Base-by-base conservation (phyloP, 495 filamentous ascomycete genomes). In the Neurospora sp. region DNA sequence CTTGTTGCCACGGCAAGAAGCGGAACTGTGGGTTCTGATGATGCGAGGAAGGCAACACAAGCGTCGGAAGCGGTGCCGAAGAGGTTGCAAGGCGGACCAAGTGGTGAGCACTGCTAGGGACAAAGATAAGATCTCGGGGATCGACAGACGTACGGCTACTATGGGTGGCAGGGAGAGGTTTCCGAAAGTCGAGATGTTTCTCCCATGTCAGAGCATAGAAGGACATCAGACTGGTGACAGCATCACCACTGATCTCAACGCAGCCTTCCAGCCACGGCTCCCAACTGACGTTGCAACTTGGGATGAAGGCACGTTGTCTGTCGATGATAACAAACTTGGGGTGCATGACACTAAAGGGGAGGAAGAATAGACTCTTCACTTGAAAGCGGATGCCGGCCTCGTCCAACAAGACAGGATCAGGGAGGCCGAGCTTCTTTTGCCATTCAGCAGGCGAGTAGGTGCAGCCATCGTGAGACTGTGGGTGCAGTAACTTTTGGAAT, bases 251-350 rank as follows among this genome's bases (percentile, higher is more conserved):
- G 31, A 93, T 76, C 59, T 88, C 85, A 9, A 92, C 80, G 71
- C 88, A 91, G 3, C 90, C 89, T 79, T 93, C 92, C 37, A 93
- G 85, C 92, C 92, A 94, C 17, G 85, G 74, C 78, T 93, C 92
- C 89, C 89, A 92, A 76, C 90, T 92, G 1, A 94, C 87, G 78
- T 94, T 94, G 76, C 89, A 91, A 75, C 89, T 91, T 0, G 90
- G 91, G 13, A 93, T 77, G 43, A 88, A 86, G 4, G 89, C 89
- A 2, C 76, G 83, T 42, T 84, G 77, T 10, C 90, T 84, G 76
- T 94, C 92, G 17, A 94, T 80, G 69, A 94, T 85, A 69, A 92
- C 83, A 74, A 90, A 93, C 77, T 94, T 94, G 3, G 91, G 89
- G 76, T 94, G 92, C 86, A 93, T 90, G 2, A 93, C 88, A 72